These are phyloP conservation scores for Cyclospora cayetanensis DNA, from an alignment of 169 alveolate species.

Conservation along the genomic window DNA sequence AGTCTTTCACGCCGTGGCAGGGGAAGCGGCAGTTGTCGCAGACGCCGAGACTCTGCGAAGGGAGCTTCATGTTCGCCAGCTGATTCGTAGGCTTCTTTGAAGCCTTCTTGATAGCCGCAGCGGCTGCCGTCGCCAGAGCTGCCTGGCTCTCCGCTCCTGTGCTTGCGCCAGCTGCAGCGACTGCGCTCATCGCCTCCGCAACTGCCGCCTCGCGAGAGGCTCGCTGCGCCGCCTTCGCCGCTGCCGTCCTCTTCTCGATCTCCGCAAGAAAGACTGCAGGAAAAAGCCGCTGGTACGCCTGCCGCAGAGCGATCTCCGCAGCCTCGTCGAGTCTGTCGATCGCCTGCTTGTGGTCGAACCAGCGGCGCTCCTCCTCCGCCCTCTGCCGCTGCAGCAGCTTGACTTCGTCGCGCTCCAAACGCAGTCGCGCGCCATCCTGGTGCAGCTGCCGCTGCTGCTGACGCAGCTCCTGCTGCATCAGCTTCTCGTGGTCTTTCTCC, in stretches of 20 bases:
- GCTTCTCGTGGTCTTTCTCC: slow-evolving; percentile 82
- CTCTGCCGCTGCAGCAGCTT: slow-evolving; percentile 66
- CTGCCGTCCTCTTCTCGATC: slow-evolving; percentile 57
- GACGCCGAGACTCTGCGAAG: slow-evolving; percentile 54
- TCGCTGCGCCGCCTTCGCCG: slow-evolving; percentile 69
- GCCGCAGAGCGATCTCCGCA: slow-evolving; percentile 67
- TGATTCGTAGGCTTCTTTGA: slow-evolving; percentile 67
- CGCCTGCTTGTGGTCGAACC: slow-evolving; percentile 61
- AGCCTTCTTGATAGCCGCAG: slow-evolving; percentile 66
- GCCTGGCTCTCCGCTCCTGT: slow-evolving; percentile 61
- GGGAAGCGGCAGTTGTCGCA: slow-evolving; percentile 72
- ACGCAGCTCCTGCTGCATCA: slow-evolving; percentile 78
- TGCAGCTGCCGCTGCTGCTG: slow-evolving; percentile 76
- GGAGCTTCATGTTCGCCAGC: slow-evolving; percentile 71
- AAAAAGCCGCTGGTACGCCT: slow-evolving; percentile 72
- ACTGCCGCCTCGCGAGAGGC: slow-evolving; percentile 65
- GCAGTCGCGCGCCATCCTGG: slow-evolving; percentile 59
- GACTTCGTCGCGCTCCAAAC: slow-evolving; percentile 49
- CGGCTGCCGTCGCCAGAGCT: slow-evolving; percentile 60
- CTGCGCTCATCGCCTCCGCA: slow-evolving; percentile 56
- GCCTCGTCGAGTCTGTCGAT: slow-evolving; percentile 61
- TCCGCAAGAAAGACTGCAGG: slow-evolving; percentile 71
- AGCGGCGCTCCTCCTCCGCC: slow-evolving; percentile 79
- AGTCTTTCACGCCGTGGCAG: slow-evolving; percentile 70
- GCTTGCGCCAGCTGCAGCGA: slow-evolving; percentile 24